Base-by-base conservation (phyloP, 768 basidiomycete genomes). In the Albatrellus ellisii region DNA sequence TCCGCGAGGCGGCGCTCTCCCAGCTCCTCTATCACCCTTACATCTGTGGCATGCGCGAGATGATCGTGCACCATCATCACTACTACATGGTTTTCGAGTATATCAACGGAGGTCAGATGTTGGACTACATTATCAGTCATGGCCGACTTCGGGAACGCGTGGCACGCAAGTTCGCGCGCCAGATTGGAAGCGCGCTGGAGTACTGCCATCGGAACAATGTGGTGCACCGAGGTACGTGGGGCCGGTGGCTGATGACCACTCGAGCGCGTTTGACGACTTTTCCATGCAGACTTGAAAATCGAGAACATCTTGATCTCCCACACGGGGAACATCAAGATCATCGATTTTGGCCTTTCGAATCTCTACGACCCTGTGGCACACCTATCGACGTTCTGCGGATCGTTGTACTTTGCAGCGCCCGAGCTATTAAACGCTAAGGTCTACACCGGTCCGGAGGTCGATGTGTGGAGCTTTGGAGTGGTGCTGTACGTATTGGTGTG, bases 21-120 rank as follows among this genome's bases (percentile, higher is more conserved):
- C 80, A 97, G 70, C 76, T 99, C 35, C 77, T 99, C 24, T 90
- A 98, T 56, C 95, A 99, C 57, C 95, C 95, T 2, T 97, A 98
- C 61, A 88, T 99, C 57, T 97, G 94, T 59, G 95, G 95, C 43
- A 99, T 98, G 94, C 83, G 89, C 52, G 90, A 94, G 66, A 91
- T 99, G 84, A 89, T 97, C 57, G 69, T 91, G 20, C 94, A 97
- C 64, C 86, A 88, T 46, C 82, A 99, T 54, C 92, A 99, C 62
- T 97, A 98, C 65, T 99, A 98, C 69, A 97, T 99, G 90, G 88
- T 97, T 8, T 90, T 86, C 59, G 95, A 99, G 61, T 97, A 95
- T 60, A 88, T 98, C 62, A 94, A 91, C 52, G 95, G 95, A 25
- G 95, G 95, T 0, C 95, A 99, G 69, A 91, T 99, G 89, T 77